Percentiles rank a stretch among this genome's conserved stretches.
These are phyloP conservation scores for Aquilaria agallochum DNA, from an alignment of 441 rosid species.

Conservation along the genomic window DNA sequence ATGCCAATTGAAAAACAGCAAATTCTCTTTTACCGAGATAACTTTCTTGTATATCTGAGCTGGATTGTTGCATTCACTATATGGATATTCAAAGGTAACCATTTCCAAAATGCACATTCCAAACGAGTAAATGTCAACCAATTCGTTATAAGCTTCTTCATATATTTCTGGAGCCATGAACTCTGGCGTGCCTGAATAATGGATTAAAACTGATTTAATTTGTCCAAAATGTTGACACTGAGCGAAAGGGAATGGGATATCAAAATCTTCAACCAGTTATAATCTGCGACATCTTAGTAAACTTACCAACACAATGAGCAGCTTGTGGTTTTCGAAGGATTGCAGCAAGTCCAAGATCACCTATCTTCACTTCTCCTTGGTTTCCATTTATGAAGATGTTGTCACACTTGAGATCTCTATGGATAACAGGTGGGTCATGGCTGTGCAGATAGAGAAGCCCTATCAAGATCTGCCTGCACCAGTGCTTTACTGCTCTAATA, in stretches of 20 bases:
- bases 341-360: slow-evolving; percentile 97
- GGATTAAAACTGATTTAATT: no score
- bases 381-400: slow-evolving; percentile 93
- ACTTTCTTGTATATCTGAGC: slow-evolving; percentile 99
- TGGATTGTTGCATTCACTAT: slow-evolving; percentile 85
- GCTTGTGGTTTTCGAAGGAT: slow-evolving; percentile 79
- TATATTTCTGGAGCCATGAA: slow-evolving; percentile 99
- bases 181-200: slow-evolving; percentile 79
- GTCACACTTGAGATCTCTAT: slow-evolving; percentile 97
- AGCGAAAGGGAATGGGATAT: no score
- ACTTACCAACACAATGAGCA: slow-evolving; percentile 88
- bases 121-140: slow-evolving; percentile 91
- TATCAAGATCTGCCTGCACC: slow-evolving; percentile 94
- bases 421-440: slow-evolving; percentile 94
- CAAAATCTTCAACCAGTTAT: no score
- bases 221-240: no score
- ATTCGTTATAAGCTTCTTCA: slow-evolving; percentile 87
- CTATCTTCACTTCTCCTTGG: slow-evolving; percentile 97
- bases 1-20: background rate
- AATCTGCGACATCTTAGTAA: background rate
- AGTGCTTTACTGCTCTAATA: slow-evolving; percentile 93
- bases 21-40: slow-evolving; percentile 58
- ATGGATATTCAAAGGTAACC: slow-evolving; percentile 96
- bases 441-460: slow-evolving; percentile 86
- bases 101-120: slow-evolving; percentile 97